phyloP scores from a whole-genome alignment of 148 eudicot genomes.

The Fagopyrum esculentum region DNA sequence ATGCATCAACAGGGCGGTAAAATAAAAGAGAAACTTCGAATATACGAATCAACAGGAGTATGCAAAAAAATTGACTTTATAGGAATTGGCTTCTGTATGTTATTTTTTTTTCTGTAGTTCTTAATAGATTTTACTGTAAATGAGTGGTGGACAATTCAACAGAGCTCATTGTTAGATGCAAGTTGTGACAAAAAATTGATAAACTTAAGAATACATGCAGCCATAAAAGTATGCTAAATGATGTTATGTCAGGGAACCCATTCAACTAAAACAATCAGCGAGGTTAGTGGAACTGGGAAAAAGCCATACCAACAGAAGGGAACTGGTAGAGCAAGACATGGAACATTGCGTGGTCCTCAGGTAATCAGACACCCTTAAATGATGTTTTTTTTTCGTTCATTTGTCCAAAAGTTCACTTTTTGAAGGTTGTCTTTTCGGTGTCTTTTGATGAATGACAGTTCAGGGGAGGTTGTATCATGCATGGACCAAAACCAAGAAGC shows the following conservation, averaged over 20 bases:
- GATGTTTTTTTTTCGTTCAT: background rate
- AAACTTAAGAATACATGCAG: background rate
- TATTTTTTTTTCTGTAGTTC: too few relatives aligned
- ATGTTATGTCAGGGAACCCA: slow-evolving; percentile 67
- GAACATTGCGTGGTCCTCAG: slow-evolving; percentile 80
- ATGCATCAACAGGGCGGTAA: background rate
- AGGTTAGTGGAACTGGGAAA: slow-evolving; percentile 94
- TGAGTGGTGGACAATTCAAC: background rate
- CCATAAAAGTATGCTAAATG: slow-evolving; percentile 7
- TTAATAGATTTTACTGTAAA: background rate
- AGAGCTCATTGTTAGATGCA: background rate
- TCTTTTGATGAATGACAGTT: slow-evolving; percentile 36
- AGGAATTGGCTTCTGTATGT: too few relatives aligned
- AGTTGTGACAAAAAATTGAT: background rate
- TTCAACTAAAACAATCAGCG: slow-evolving; percentile 95
- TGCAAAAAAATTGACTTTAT: too few relatives aligned
- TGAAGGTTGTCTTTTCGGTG: background rate
- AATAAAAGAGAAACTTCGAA: too few relatives aligned
- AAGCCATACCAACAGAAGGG: slow-evolving; percentile 90
- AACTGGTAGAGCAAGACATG: slow-evolving; percentile 89
- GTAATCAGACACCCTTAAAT: slow-evolving; percentile 22
- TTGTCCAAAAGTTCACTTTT: background rate
- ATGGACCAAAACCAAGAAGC: slow-evolving; percentile 94
- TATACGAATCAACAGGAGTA: too few relatives aligned
- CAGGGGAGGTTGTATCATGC: slow-evolving; percentile 80